These are phyloP conservation scores for Phytophthora litchii DNA, from an alignment of 352 stramenopile genomes.

Conservation along the genomic window DNA sequence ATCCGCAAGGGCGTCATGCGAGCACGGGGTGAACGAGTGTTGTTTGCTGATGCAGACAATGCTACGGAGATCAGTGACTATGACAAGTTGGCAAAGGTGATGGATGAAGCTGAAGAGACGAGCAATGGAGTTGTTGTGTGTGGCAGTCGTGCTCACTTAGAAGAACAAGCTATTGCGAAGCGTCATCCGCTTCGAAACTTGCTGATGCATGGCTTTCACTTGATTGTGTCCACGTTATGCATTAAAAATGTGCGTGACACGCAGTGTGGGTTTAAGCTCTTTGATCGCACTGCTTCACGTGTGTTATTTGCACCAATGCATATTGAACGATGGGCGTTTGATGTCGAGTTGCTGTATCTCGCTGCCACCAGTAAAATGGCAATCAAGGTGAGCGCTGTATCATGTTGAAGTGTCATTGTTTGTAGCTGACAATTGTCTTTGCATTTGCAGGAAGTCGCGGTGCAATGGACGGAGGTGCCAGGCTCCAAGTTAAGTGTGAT, in stretches of 20 bases:
- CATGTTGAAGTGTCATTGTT: not conserved
- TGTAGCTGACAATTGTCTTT: slow-evolving; percentile 12
- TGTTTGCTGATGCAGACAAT: slow-evolving; percentile 94
- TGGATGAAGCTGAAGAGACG: slow-evolving; percentile 42
- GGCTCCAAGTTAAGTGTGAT: slow-evolving; percentile 92
- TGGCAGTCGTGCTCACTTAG: slow-evolving; percentile 90
- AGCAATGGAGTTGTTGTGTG: slow-evolving; percentile 78
- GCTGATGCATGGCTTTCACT: slow-evolving; percentile 93
- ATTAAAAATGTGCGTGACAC: slow-evolving; percentile 91
- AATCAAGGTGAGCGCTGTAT: slow-evolving; percentile 58
- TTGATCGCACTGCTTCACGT: slow-evolving; percentile 83
- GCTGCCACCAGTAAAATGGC: slow-evolving; percentile 58
- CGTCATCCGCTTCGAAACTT: slow-evolving; percentile 88
- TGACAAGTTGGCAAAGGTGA: slow-evolving; percentile 69
- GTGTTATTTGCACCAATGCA: slow-evolving; percentile 92
- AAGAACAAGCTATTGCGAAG: slow-evolving; percentile 86
- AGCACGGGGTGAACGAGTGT: slow-evolving; percentile 72
- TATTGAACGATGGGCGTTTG: slow-evolving; percentile 94
- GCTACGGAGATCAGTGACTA: slow-evolving; percentile 92
- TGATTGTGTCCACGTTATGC: slow-evolving; percentile 89
- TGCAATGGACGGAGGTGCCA: slow-evolving; percentile 92
- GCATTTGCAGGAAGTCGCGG: slow-evolving; percentile 84
- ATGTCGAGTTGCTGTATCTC: slow-evolving; percentile 94
- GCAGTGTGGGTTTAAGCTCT: slow-evolving; percentile 96
- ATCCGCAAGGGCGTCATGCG: slow-evolving; percentile 90